phyloP scores from a whole-genome alignment of 2,329 filamentous ascomycete species.

The Scedosporium dehoogii region DNA sequence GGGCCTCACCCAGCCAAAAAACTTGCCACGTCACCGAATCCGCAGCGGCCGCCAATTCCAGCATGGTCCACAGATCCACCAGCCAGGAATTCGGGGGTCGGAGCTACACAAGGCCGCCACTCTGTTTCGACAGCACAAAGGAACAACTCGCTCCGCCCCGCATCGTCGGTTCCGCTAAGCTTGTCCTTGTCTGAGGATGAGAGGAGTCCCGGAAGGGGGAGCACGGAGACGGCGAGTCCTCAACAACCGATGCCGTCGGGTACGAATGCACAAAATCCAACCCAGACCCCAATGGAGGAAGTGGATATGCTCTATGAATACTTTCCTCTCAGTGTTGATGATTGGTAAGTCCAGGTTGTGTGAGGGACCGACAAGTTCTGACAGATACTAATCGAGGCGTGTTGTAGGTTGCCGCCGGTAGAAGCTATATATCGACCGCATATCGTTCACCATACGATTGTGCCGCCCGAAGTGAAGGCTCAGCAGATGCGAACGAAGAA shows the following conservation, averaged over 20 bases:
- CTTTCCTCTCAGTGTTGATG: constrained; percentile 81
- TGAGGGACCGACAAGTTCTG: neutral
- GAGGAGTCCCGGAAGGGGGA: constrained; percentile 42
- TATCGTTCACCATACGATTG: constrained; percentile 79
- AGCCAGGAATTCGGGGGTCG: neutral
- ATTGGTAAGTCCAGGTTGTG: constrained; percentile 49
- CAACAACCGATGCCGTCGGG: constrained; percentile 26
- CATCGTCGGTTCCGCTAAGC: constrained; percentile 32
- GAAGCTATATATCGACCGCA: constrained; percentile 87
- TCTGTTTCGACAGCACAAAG: constrained; percentile 10
- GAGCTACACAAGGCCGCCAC: neutral
- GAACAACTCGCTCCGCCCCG: constrained; percentile 8
- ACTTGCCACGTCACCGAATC: constrained; percentile 32
- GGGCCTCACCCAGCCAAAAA: constrained; percentile 42
- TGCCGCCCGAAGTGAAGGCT: constrained; percentile 60
- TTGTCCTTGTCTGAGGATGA: constrained; percentile 53
- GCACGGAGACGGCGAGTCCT: constrained; percentile 41
- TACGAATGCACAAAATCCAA: constrained; percentile 23
- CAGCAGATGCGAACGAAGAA: constrained; percentile 55
- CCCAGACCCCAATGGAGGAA: constrained; percentile 60
- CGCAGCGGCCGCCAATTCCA: constrained; percentile 43
- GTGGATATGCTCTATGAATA: constrained; percentile 88
- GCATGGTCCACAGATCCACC: constrained; percentile 31
- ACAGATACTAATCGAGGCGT: constrained; percentile 10
- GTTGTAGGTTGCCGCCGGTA: constrained; percentile 67